phyloP scores from a whole-genome alignment of 176 grass and related monocot genomes.

The Carex cristatella region DNA sequence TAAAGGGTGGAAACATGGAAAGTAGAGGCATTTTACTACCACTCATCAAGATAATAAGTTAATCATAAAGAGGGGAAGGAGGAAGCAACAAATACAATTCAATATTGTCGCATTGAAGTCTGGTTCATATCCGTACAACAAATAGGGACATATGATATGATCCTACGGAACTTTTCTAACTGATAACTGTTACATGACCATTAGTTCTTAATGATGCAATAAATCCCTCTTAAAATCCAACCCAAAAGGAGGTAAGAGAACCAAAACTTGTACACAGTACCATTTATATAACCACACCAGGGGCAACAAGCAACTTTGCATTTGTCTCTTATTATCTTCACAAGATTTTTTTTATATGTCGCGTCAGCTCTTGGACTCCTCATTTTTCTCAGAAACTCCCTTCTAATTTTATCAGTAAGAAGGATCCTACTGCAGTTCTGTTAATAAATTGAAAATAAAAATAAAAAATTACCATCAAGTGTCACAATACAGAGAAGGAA shows the following conservation, averaged over 20 bases:
- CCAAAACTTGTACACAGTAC: slow-evolving; percentile 28
- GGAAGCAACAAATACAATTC: background rate
- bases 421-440: slow-evolving; percentile 79
- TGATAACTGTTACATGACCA: background rate
- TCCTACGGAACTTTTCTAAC: background rate
- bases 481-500: background rate
- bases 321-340: slow-evolving; percentile 89
- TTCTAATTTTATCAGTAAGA: slow-evolving; percentile 54
- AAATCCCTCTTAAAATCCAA: background rate
- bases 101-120: background rate
- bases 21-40: background rate
- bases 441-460: slow-evolving; percentile 21
- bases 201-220: background rate
- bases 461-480: background rate
- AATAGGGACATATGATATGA: background rate
- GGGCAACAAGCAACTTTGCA: slow-evolving; percentile 81
- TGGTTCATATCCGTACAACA: background rate
- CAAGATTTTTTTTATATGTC: slow-evolving; percentile 40
- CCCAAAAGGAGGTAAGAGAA: background rate
- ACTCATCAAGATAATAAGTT: background rate
- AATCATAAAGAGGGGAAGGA: background rate
- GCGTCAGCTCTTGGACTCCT: slow-evolving; percentile 63
- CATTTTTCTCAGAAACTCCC: slow-evolving; percentile 80
- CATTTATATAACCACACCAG: slow-evolving; percentile 69
- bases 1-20: background rate